Evolutionary conservation across 75 land plant species (phyloP), one percentile per base, ranked within the genome.

Genomic region (Isoetes taiwanensis): DNA sequence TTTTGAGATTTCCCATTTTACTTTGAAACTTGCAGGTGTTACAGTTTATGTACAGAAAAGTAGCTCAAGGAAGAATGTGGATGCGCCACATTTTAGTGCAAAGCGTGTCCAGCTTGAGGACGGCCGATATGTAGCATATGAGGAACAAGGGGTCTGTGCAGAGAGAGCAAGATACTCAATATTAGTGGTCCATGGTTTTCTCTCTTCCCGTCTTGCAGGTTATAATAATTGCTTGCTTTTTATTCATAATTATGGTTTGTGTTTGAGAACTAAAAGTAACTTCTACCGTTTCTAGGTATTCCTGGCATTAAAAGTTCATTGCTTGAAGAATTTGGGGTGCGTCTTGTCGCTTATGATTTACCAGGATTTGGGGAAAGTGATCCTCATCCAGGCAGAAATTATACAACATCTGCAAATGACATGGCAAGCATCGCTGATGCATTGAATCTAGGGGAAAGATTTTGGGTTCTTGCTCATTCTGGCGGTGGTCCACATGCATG

Each of bases 301-400:
- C 87, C 97, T 40, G 97, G 97, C 20, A 30, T 90, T 29, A 85
- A 69, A 27, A 60, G 17, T n/a, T 61, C 79, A 25, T 32, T 90
- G 41, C 64, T 90, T 26, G 80, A 86, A 59, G 82, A 80, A 35
- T 90, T 78, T 78, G 88, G 93, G 28, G 84, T 90, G 46, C 79
- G 93, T 31, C 64, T 90, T 61, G 64, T 90, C 29, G 62, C 85
- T 54, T 90, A 80, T 72, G 97, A 90, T 67, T 76, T 84, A 54
- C 97, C 97, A 34, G 97, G 97, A 37, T 86, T 86, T 83, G 97
- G 97, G 52, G 88, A 86, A 72, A 90, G 97, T 67, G 94, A 90
- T 66, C 82, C 88, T 38, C 88, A 86, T 61, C 69, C 76, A 2
- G 28, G 60, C 3, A 74, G 88, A 41, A 83, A 67, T 59, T 71